Evolutionary conservation across 768 basidiomycete species (phyloP).

Genomic region (Cubamyces lactineus): DNA sequence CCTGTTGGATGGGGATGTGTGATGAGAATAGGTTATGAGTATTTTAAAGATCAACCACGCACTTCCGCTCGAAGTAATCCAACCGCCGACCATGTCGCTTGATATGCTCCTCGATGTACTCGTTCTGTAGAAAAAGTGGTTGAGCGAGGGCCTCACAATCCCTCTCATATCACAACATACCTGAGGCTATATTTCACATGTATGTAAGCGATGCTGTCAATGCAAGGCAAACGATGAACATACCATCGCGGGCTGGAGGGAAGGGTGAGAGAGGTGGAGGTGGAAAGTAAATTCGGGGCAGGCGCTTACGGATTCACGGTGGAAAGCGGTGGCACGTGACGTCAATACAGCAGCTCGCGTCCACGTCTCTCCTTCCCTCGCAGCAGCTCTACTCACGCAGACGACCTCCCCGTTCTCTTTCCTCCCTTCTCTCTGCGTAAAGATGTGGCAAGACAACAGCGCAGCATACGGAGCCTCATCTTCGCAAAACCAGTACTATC

Average conservation of each 20-base stretch:
- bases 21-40: background rate
- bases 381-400: conserved; percentile 7
- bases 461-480: conserved; percentile 62
- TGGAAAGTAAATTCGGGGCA: conserved; percentile 7
- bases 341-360: conserved; percentile 11
- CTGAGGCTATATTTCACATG: conserved; percentile 57
- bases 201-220: background rate
- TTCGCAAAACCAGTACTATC: conserved; percentile 63
- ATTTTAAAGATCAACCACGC: conserved; percentile 34
- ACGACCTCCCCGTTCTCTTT: conserved; percentile 10
- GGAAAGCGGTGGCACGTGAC: conserved; percentile 20
- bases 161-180: conserved; percentile 38
- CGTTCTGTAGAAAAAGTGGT: conserved; percentile 63
- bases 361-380: conserved; percentile 22
- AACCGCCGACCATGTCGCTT: conserved; percentile 94
- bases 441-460: conserved; percentile 78
- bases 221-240: conserved; percentile 7
- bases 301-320: conserved; percentile 1
- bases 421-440: conserved; percentile 5
- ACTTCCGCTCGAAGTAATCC: conserved; percentile 97
- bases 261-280: conserved; percentile 15
- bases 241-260: conserved; percentile 32
- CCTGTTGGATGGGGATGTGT: conserved; percentile 41
- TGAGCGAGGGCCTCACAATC: conserved; percentile 19
- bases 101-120: conserved; percentile 99